Evolutionary conservation across 768 basidiomycete genomes (phyloP).

Genomic region (Pleurotus cornucopiae): DNA sequence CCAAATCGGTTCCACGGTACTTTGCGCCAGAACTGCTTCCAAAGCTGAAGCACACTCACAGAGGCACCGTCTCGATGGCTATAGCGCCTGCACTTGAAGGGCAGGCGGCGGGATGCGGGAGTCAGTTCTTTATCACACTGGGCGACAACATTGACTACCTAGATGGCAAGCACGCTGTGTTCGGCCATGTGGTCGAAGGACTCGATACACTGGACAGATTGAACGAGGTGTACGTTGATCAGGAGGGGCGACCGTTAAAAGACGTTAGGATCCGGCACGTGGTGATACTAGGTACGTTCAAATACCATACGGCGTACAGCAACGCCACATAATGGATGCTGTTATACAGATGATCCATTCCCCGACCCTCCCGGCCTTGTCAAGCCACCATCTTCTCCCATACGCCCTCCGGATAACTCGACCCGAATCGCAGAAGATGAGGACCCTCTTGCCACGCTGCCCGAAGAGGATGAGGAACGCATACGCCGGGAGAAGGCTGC

Average conservation of each 20-base stretch:
- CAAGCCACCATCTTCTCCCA: conserved; percentile 72
- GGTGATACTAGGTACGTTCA: conserved; percentile 75
- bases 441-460: conserved; percentile 70
- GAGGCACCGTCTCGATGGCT: conserved; percentile 97
- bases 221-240: conserved; percentile 88
- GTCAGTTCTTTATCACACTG: conserved; percentile 96
- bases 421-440: conserved; percentile 95
- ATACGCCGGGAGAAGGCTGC: conserved; percentile 85
- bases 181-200: conserved; percentile 95
- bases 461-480: conserved; percentile 83
- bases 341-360: conserved; percentile 82
- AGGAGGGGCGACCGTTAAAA: conserved; percentile 86
- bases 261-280: conserved; percentile 94
- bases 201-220: conserved; percentile 88
- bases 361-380: conserved; percentile 78
- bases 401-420: conserved; percentile 77
- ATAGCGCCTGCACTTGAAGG: conserved; percentile 78
- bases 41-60: conserved; percentile 75
- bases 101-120: conserved; percentile 77
- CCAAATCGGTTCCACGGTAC: conserved; percentile 58
- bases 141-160: conserved; percentile 90
- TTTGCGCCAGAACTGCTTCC: conserved; percentile 82
- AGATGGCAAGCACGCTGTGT: conserved; percentile 89
- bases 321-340: too few species aligned
- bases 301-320: neutral